These are phyloP conservation scores for Lactarius indigo DNA, from an alignment of 768 basidiomycete genomes.

Conservation along the genomic window DNA sequence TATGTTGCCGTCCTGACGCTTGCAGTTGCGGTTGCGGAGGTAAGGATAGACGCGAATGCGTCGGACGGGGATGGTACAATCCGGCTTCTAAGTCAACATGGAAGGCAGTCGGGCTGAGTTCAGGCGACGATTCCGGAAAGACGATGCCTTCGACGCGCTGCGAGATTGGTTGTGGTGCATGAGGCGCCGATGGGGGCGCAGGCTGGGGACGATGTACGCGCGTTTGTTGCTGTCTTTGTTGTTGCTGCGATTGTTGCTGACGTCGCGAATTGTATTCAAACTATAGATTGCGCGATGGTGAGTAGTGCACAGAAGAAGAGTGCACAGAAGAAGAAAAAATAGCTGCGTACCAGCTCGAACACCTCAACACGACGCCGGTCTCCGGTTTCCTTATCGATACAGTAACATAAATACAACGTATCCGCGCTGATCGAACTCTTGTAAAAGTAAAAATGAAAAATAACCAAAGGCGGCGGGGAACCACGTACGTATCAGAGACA, in stretches of 20 bases:
- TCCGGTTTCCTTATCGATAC: conserved; percentile 57
- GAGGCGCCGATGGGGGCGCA: conserved; percentile 4
- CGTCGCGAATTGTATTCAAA: conserved; percentile 23
- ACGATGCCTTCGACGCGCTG: conserved; percentile 24
- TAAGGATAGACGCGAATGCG: not conserved
- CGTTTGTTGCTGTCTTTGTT: conserved; percentile 5
- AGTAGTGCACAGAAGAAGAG: not conserved
- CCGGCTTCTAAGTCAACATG: conserved; percentile 17
- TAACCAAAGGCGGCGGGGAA: not conserved
- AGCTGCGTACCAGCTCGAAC: conserved; percentile 47
- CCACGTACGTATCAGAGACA: conserved; percentile 66
- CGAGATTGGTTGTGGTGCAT: conserved; percentile 23
- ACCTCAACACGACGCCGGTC: conserved; percentile 50
- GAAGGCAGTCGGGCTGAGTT: conserved; percentile 18
- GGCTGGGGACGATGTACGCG: conserved; percentile 18
- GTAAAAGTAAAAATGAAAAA: not conserved
- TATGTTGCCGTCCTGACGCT: not conserved
- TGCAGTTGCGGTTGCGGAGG: not conserved
- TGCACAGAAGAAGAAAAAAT: no score
- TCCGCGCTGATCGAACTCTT: conserved; percentile 44
- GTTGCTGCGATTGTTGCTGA: conserved; percentile 14
- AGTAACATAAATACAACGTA: conserved; percentile 63
- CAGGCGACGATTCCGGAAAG: conserved; percentile 24
- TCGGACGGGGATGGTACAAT: not conserved
- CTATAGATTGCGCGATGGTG: not conserved